Evolutionary conservation across 2,329 filamentous ascomycete species (phyloP).

Genomic region (Trichoderma asperellum): DNA sequence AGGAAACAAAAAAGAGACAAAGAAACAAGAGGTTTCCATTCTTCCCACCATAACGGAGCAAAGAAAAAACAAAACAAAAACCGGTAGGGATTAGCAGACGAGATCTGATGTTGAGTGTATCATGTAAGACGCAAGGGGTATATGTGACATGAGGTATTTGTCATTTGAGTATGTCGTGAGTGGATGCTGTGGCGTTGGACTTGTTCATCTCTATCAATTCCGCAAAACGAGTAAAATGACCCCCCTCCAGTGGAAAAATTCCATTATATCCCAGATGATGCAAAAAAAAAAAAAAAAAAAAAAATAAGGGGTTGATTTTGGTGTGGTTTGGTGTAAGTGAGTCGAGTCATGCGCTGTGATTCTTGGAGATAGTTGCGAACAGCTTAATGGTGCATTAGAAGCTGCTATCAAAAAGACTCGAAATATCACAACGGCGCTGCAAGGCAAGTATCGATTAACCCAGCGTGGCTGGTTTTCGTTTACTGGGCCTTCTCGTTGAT

Average conservation of each 20-base stretch:
- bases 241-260: not conserved
- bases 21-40: not conserved
- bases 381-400: not conserved
- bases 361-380: not conserved
- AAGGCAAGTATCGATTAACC: not conserved
- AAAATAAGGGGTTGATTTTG: not conserved
- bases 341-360: not conserved
- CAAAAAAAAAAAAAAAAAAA: not conserved
- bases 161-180: constrained; percentile 15
- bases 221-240: not conserved
- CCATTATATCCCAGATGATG: not conserved
- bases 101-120: constrained; percentile 2
- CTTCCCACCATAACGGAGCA: not conserved
- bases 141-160: constrained; percentile 3
- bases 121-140: constrained; percentile 14
- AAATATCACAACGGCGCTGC: not conserved
- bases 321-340: not conserved
- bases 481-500: constrained; percentile 42
- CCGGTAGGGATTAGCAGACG: not conserved
- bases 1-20: not conserved
- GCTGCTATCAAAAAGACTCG: too few species aligned
- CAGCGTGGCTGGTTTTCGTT: not conserved
- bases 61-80: not conserved
- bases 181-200: constrained; percentile 7
- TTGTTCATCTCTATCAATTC: constrained; percentile 8